Evolutionary conservation across 306 rosid genomes (phyloP).

Genomic region (Glycine tomentella): DNA sequence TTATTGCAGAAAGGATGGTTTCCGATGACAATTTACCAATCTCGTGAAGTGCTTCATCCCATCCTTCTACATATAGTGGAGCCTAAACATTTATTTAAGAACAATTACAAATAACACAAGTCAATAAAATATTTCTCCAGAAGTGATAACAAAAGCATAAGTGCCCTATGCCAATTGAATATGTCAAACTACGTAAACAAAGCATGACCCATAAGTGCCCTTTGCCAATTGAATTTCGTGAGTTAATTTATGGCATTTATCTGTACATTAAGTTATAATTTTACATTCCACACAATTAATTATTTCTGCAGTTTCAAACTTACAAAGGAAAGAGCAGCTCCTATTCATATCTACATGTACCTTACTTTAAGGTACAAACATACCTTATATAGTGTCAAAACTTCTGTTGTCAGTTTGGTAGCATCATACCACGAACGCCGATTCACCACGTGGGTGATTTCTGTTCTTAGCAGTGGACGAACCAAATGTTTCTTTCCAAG

Average conservation of each 20-base stretch:
- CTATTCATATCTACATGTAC: not conserved
- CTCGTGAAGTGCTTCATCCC: constrained; percentile 98
- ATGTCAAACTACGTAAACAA: no score
- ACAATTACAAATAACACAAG: constrained; percentile 19
- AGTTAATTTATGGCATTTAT: constrained; percentile 6
- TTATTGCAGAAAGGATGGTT: constrained; percentile 64
- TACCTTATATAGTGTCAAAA: constrained; percentile 88
- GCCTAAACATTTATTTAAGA: constrained; percentile 59
- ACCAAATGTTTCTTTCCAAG: constrained; percentile 98
- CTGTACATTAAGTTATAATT: not conserved
- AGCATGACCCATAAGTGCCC: not conserved
- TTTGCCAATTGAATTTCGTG: not conserved
- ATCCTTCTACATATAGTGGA: constrained; percentile 88
- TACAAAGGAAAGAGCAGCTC: constrained; percentile 2
- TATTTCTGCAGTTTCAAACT: constrained; percentile 29
- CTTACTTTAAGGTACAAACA: constrained; percentile 18
- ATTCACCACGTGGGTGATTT: constrained; percentile 92
- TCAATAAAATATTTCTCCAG: constrained; percentile 23
- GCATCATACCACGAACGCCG: constrained; percentile 95
- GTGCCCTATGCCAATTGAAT: no score
- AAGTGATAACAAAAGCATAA: not conserved
- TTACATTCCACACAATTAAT: constrained; percentile 1
- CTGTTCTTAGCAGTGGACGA: constrained; percentile 88
- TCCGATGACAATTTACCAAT: constrained; percentile 88
- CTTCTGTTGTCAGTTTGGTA: constrained; percentile 80